Conservation (phyloP, 306 rosid species). For the Dryas drummondii region DNA sequence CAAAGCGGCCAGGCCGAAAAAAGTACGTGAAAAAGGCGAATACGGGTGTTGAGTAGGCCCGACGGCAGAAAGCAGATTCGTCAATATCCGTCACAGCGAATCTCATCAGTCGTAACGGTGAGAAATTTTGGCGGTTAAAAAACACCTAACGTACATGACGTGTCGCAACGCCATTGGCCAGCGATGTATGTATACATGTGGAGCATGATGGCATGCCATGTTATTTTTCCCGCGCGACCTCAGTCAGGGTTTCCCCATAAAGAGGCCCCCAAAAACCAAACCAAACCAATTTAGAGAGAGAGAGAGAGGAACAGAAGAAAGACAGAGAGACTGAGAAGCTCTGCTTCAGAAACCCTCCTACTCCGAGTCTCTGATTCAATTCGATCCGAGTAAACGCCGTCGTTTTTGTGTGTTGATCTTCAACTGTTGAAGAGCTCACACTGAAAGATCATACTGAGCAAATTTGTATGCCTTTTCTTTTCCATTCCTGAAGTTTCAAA, state of each 20-base stretch:
- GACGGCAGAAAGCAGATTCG: conserved; percentile 10
- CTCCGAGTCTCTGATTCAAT: not conserved
- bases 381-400: conserved; percentile 12
- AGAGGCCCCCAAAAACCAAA: conserved; percentile 13
- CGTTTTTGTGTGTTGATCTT: conserved; percentile 28
- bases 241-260: conserved; percentile 20
- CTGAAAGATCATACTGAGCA: not conserved
- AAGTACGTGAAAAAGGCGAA: not conserved
- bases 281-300: conserved; percentile 24
- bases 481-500: not conserved
- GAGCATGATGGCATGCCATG: conserved; percentile 22
- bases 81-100: conserved; percentile 5
- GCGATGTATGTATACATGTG: conserved; percentile 29
- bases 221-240: conserved; percentile 52
- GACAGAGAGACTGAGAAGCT: conserved; percentile 7
- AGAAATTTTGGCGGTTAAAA: conserved; percentile 55
- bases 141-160: conserved; percentile 10
- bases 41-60: too few relatives aligned
- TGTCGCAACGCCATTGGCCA: not conserved
- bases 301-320: conserved; percentile 7
- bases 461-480: conserved; percentile 10
- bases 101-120: conserved; percentile 34
- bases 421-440: not conserved
- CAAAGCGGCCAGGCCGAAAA: too few relatives aligned
- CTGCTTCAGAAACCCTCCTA: not conserved